Evolutionary conservation across 2,329 filamentous ascomycete species (phyloP), one percentile per base, ranked within the genome.

Genomic region (Claviceps spartinae): DNA sequence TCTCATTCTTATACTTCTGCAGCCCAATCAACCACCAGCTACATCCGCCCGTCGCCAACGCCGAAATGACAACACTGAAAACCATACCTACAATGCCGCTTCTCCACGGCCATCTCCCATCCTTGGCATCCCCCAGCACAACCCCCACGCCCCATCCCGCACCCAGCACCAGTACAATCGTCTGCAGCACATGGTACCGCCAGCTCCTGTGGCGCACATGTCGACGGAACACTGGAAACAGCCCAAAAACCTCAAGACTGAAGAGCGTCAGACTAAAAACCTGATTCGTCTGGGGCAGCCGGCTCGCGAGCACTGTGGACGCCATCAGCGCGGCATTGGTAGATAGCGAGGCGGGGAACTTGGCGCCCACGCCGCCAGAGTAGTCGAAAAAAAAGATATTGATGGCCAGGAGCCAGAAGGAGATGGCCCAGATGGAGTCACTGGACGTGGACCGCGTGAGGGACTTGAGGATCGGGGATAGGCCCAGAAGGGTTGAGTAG

Each of bases 331-430:
- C 93, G 1, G 93, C 93, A 59, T 97, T 98, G 24, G 93, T 98
- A 9, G 88, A 95, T 5, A 97, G 76, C 3, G 75, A 84, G 9
- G 83, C 83, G 0, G 83, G 83, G 59, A 87, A 84, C 59, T 82
- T 85, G 54, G 66, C 69, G 24, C 73, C 73, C 22, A 80, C 69
- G 37, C 79, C 78, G 42, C 86, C 85, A 11, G 88, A 87, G 67
- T 98, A 98, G 73, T 98, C 93, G 63, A 96, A 97, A 66, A 94
- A 96, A 69, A 95, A 94, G 55, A 97, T 88, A 67, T 98, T 98
- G 69, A 96, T 91, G 61, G 86, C 80, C 56, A 98, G 80, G 45
- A 98, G 77, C 82, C 89, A 93, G 62, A 88, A 90, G 49, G 88
- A 93, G 73, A 98, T 86, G 53, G 93, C 88, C 93, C 93, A 98